phyloP scores from a whole-genome alignment of 805 yeast genomes.

The Peterozyma toletana region DNA sequence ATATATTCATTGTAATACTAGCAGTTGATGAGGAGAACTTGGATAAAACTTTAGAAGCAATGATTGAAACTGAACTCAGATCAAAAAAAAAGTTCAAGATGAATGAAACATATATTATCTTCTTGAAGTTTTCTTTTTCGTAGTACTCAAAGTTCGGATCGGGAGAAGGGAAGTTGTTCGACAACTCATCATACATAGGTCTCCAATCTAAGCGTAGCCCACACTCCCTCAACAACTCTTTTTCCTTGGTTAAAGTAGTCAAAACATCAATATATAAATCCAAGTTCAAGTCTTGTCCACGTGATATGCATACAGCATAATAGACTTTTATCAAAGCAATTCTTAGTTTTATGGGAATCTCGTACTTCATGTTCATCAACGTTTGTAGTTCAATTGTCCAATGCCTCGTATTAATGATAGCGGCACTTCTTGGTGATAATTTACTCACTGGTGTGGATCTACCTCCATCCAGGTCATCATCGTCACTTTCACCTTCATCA shows the following conservation, averaged over 20 bases:
- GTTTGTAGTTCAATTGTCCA: slow-evolving; percentile 85
- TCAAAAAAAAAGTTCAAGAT: slow-evolving; percentile 50
- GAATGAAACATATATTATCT: slow-evolving; percentile 44
- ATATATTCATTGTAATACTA: slow-evolving; percentile 39
- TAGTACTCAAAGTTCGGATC: slow-evolving; percentile 38
- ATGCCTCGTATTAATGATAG: slow-evolving; percentile 66
- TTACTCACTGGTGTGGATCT: slow-evolving; percentile 47
- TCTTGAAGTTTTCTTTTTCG: slow-evolving; percentile 42
- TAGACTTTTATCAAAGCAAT: slow-evolving; percentile 59
- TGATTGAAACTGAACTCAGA: slow-evolving; percentile 34
- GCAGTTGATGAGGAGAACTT: slow-evolving; percentile 49
- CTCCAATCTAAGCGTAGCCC: slow-evolving; percentile 47
- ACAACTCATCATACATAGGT: slow-evolving; percentile 30
- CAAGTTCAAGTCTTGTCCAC: slow-evolving; percentile 62
- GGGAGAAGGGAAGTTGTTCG: slow-evolving; percentile 34
- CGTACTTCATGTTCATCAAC: slow-evolving; percentile 72
- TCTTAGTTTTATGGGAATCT: slow-evolving; percentile 63
- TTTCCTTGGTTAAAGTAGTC: slow-evolving; percentile 45
- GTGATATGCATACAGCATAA: slow-evolving; percentile 61
- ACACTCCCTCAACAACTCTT: slow-evolving; percentile 26
- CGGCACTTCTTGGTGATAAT: slow-evolving; percentile 58
- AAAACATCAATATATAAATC: slow-evolving; percentile 58
- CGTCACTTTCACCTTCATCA: slow-evolving; percentile 27
- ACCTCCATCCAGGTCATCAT: slow-evolving; percentile 28
- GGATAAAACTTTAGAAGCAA: slow-evolving; percentile 44